Evolutionary conservation across 495 filamentous ascomycete species (phyloP), one percentile per base, ranked within the genome.

Genomic region (Sabuloglossum arenarium): DNA sequence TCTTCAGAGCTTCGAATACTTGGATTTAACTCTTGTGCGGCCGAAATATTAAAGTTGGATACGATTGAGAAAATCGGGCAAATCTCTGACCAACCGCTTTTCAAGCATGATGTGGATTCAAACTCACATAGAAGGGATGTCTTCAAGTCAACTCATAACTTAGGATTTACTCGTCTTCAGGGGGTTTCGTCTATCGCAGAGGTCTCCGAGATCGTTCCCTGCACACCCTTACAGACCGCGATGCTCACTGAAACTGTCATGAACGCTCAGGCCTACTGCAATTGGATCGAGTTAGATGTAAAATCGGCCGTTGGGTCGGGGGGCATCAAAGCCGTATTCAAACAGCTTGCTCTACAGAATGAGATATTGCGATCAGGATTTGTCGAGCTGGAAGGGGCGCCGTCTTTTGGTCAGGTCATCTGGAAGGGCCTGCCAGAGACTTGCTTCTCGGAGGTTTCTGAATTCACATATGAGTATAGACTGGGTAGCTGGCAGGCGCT

Each of bases 341-440:
- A 62, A 1, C 59, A 60, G 3, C 58, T 84, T 29, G 66, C 74
- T n/a, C 58, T 73, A 11, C 58, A 65, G 9, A 85, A 88, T 61
- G 69, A 78, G n/a, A 75, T 83, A 29, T 65, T 93, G 25, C 71
- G 85, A 30, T 79, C 82, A 14, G 85, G 84, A 0, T 93, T 90
- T 62, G 54, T 75, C 1, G 67, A 74, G 34, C 57, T 74, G 34
- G 65, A 69, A 14, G 69, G 70, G 12, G 66, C 72, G 1, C 51
- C 6, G 1, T 21, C 24, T 31, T 84, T 81, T 59, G 70, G 69
- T 42, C 79, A 81, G 57, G 67, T 88, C 6, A 66, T 84, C 19
- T 88, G 83, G 75, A 72, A 71, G 29, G 47, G 50, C 0, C 60
- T 81, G 2, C 59, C 63, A 11, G 58, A 69, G 0, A 61, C 60